Evolutionary conservation across 306 rosid genomes (phyloP).

Genomic region (Geum urbanum): DNA sequence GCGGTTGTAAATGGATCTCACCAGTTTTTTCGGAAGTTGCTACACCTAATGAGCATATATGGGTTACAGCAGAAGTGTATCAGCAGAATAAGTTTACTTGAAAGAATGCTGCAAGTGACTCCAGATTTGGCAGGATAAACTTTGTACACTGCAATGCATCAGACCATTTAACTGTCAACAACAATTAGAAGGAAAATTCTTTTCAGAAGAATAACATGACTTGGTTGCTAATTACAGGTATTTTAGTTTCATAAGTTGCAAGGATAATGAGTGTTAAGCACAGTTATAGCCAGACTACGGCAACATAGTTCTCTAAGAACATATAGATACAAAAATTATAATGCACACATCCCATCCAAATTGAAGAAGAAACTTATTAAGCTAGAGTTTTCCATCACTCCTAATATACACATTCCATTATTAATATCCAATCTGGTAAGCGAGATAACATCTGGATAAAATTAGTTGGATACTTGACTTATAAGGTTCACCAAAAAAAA

Average conservation of each 20-base stretch:
- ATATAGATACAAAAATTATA: conserved; percentile 8
- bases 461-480: conserved; percentile 30
- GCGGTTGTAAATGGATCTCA: neutral
- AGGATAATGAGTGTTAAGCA: neutral
- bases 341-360: conserved; percentile 17
- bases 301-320: conserved; percentile 4
- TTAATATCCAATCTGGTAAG: conserved; percentile 53
- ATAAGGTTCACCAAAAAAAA: conserved; percentile 32
- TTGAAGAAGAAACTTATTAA: conserved; percentile 38
- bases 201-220: neutral
- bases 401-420: conserved; percentile 48
- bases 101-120: neutral
- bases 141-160: neutral
- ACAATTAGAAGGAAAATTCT: neutral
- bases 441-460: conserved; percentile 47
- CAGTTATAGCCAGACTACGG: neutral
- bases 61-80: neutral
- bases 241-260: neutral
- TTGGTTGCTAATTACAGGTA: neutral
- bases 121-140: neutral
- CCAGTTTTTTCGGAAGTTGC: neutral
- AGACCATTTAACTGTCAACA: neutral
- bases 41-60: neutral
- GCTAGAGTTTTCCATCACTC: conserved; percentile 44
- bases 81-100: neutral